Conservation (phyloP, 2,329 filamentous ascomycete species). For the Coniochaeta prunicola region DNA sequence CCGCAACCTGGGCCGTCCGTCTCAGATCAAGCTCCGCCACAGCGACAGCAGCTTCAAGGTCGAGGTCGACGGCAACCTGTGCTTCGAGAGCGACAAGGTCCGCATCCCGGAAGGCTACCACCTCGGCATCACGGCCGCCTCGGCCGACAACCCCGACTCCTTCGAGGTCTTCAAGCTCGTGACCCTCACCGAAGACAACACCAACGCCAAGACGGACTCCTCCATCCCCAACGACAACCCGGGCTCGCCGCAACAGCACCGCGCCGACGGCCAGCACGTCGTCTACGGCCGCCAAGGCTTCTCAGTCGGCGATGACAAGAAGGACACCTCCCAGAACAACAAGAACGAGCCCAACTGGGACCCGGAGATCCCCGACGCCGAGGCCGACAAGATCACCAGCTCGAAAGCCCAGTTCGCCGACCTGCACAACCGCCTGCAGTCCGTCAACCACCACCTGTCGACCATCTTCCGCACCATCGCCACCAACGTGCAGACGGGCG, state of each 20-base stretch:
- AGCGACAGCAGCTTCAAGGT: conserved; percentile 63
- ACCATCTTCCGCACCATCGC: conserved; percentile 53
- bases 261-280: conserved; percentile 13
- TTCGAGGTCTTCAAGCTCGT: conserved; percentile 89
- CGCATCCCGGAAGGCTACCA: conserved; percentile 72
- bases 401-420: conserved; percentile 67
- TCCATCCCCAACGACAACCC: conserved; percentile 13
- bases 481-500: conserved; percentile 39
- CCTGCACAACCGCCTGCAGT: conserved; percentile 76
- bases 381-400: conserved; percentile 38
- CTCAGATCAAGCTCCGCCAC: conserved; percentile 67
- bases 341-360: conserved; percentile 28
- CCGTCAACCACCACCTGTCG: conserved; percentile 60
- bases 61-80: conserved; percentile 68
- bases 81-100: conserved; percentile 79
- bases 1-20: conserved; percentile 82
- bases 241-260: conserved; percentile 22
- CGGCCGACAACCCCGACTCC: conserved; percentile 85
- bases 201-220: conserved; percentile 14
- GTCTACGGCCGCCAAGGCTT: conserved; percentile 5
- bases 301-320: background rate
- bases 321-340: conserved; percentile 13
- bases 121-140: conserved; percentile 82
- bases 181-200: conserved; percentile 52
- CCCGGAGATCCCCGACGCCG: conserved; percentile 37